Evolutionary conservation across 2,329 filamentous ascomycete genomes (phyloP).

Genomic region (Exophiala spinifera): DNA sequence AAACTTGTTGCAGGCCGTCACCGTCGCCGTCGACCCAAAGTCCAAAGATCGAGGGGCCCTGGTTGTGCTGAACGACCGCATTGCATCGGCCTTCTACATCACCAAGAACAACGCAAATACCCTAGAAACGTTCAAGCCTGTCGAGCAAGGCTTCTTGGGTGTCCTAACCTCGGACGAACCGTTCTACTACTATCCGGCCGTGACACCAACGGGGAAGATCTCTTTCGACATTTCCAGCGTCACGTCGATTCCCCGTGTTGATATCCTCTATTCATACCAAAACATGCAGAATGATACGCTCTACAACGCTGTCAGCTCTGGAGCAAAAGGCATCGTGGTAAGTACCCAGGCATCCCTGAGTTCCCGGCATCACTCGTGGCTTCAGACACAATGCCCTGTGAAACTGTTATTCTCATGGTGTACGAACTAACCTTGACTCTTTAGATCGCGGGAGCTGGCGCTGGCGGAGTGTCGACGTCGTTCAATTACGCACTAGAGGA

Average conservation of each 20-base stretch:
- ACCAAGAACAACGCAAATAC: constrained; percentile 63
- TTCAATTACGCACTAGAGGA: background rate
- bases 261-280: background rate
- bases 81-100: constrained; percentile 56
- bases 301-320: background rate
- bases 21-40: constrained; percentile 49
- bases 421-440: background rate
- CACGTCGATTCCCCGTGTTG: background rate
- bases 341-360: background rate
- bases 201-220: constrained; percentile 46
- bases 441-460: background rate
- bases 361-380: no score
- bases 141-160: constrained; percentile 57
- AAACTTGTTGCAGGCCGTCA: constrained; percentile 61
- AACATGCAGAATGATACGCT: background rate
- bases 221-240: background rate
- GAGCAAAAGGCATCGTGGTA: background rate
- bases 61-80: constrained; percentile 62
- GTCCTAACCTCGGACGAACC: constrained; percentile 57
- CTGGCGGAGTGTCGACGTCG: background rate
- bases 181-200: constrained; percentile 58
- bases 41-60: constrained; percentile 55
- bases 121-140: constrained; percentile 60
- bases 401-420: background rate
- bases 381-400: background rate